Evolutionary conservation across 352 stramenopile species (phyloP).

Genomic region (Phytophthora hibernalis): DNA sequence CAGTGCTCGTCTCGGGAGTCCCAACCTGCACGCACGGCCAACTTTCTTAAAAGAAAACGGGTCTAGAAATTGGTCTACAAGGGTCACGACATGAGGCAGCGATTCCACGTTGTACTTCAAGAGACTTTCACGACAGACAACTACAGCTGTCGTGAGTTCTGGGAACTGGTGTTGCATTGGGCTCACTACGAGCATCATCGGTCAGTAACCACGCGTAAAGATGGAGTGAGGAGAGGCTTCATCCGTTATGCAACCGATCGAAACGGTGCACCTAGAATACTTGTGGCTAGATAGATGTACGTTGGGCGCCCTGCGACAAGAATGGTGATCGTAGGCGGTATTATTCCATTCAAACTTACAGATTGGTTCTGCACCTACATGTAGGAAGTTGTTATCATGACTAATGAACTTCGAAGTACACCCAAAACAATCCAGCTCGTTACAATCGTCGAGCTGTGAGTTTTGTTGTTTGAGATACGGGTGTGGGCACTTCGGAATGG

Average conservation of each 20-base stretch:
- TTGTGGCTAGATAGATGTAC: too few species aligned
- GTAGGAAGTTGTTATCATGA: too few species aligned
- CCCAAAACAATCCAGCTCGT: too few species aligned
- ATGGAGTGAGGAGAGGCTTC: neutral
- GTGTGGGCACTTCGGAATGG: too few species aligned
- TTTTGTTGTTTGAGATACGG: too few species aligned
- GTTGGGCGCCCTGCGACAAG: too few species aligned
- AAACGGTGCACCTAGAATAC: too few species aligned
- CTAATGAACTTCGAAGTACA: too few species aligned
- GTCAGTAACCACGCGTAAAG: neutral
- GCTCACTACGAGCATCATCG: neutral
- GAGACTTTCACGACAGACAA: conserved; percentile 22
- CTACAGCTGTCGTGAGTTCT: conserved; percentile 3
- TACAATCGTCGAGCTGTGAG: too few species aligned
- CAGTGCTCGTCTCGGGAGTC: conserved; percentile 9
- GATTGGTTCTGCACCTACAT: too few species aligned
- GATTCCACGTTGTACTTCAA: conserved; percentile 22
- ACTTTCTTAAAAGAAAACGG: conserved; percentile 25
- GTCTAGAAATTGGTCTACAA: conserved; percentile 26
- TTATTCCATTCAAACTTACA: too few species aligned
- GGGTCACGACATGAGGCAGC: conserved; percentile 20
- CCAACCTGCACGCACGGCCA: conserved; percentile 14
- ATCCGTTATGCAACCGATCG: neutral
- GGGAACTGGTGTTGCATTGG: conserved; percentile 2
- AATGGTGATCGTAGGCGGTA: too few species aligned